Conservation (phyloP, 2,329 filamentous ascomycete genomes). For the Tolypocladium cylindrosporum region DNA sequence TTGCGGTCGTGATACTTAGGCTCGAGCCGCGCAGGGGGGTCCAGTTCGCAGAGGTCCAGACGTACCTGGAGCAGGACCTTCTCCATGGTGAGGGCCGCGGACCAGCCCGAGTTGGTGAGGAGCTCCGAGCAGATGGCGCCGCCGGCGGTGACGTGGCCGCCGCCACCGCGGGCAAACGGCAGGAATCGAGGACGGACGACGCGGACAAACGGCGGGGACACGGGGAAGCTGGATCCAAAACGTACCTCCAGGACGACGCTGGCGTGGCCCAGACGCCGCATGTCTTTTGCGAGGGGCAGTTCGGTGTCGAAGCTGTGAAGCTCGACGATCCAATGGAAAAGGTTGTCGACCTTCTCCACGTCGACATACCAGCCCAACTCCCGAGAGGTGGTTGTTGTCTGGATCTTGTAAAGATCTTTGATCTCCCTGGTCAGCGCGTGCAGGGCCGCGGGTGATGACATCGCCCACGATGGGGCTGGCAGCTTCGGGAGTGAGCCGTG, state of each 20-base stretch:
- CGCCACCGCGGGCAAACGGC: constrained; percentile 60
- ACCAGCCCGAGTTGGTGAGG: constrained; percentile 77
- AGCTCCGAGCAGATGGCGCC: constrained; percentile 80
- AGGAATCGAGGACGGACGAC: constrained; percentile 74
- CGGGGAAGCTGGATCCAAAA: constrained; percentile 67
- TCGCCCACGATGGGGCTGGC: constrained; percentile 20
- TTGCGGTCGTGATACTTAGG: constrained; percentile 21
- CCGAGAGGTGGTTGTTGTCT: constrained; percentile 50
- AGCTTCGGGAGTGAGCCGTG: constrained; percentile 53
- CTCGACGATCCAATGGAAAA: constrained; percentile 89
- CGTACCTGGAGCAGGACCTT: constrained; percentile 73
- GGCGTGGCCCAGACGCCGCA: constrained; percentile 49
- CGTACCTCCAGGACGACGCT: constrained; percentile 75
- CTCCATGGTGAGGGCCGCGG: constrained; percentile 62
- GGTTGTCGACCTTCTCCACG: constrained; percentile 52
- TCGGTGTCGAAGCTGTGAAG: constrained; percentile 67
- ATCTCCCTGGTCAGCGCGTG: constrained; percentile 38
- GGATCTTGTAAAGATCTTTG: constrained; percentile 50
- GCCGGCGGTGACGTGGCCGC: constrained; percentile 75
- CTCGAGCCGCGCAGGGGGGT: constrained; percentile 67
- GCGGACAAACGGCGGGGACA: constrained; percentile 74
- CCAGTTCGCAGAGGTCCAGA: constrained; percentile 58
- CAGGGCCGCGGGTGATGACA: constrained; percentile 15
- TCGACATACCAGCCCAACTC: constrained; percentile 79
- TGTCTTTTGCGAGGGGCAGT: constrained; percentile 65